Conservation (phyloP, 495 filamentous ascomycete species). For the Saxispiralis lemnorum region DNA sequence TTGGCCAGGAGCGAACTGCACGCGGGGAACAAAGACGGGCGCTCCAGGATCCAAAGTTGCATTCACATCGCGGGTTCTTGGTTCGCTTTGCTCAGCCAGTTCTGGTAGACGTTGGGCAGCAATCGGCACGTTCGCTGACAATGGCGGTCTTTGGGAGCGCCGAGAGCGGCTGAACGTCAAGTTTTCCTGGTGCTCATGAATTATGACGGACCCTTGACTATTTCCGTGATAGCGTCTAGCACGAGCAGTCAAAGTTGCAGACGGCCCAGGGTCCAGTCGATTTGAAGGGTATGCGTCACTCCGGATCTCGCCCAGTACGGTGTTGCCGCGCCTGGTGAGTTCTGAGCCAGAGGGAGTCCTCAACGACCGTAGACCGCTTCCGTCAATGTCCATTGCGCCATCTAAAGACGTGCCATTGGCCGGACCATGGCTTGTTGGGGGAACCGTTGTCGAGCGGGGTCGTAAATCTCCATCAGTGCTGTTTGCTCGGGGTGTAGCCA, state of each 20-base stretch:
- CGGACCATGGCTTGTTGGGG: too few species aligned
- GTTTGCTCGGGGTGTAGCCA: background rate
- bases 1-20: slow-evolving; percentile 6
- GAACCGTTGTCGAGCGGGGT: too few species aligned
- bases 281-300: too few species aligned
- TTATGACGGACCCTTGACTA: background rate
- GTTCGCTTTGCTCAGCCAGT: background rate
- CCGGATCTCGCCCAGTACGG: too few species aligned
- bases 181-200: background rate
- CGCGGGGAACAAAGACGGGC: slow-evolving; percentile 12
- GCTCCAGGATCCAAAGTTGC: slow-evolving; percentile 4
- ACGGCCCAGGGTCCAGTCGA: too few species aligned
- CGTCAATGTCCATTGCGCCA: too few species aligned
- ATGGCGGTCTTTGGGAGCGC: background rate
- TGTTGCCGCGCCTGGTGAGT: too few species aligned
- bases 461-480: too few species aligned
- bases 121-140: too few species aligned
- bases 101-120: slow-evolving; percentile 3
- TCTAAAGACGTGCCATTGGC: background rate
- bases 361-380: too few species aligned
- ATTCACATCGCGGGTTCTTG: background rate
- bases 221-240: background rate
- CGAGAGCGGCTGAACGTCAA: background rate
- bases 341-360: too few species aligned
- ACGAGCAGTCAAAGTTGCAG: background rate